Percentiles rank a stretch among this genome's conserved stretches.
Conservation (phyloP, 345 rosid genomes). For the Noccaea bulbosa region DNA sequence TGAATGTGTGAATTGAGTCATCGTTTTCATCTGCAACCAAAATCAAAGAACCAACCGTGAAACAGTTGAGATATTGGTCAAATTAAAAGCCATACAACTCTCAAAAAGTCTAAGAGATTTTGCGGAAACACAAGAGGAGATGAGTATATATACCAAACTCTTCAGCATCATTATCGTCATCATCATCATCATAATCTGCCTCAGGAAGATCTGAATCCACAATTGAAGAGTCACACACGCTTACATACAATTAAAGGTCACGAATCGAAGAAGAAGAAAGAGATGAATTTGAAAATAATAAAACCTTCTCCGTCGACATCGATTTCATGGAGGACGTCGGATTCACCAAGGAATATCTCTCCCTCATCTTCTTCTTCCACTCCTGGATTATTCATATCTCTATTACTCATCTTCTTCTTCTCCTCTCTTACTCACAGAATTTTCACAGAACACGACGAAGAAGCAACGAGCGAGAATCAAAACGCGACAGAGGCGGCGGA, state of each 20-base stretch:
- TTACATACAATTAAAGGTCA: neutral
- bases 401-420: slow-evolving; percentile 31
- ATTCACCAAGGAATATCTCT: slow-evolving; percentile 72
- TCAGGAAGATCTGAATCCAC: slow-evolving; percentile 74
- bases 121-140: neutral
- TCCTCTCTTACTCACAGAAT: neutral
- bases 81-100: neutral
- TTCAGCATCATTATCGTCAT: slow-evolving; percentile 50
- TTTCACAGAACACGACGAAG: slow-evolving; percentile 3
- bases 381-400: slow-evolving; percentile 39
- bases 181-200: slow-evolving; percentile 55
- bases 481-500: slow-evolving; percentile 28
- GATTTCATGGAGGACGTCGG: slow-evolving; percentile 71
- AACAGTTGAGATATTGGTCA: too few relatives aligned
- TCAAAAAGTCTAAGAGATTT: neutral
- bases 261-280: neutral
- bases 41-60: neutral
- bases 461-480: neutral
- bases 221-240: neutral
- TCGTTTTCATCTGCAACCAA: slow-evolving; percentile 60
- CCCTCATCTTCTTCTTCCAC: slow-evolving; percentile 58
- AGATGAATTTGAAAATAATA: neutral
- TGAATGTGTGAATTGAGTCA: slow-evolving; percentile 87
- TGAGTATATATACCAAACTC: slow-evolving; percentile 44
- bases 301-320: slow-evolving; percentile 81